phyloP scores from a whole-genome alignment of 768 basidiomycete species.

The Russula emetica region DNA sequence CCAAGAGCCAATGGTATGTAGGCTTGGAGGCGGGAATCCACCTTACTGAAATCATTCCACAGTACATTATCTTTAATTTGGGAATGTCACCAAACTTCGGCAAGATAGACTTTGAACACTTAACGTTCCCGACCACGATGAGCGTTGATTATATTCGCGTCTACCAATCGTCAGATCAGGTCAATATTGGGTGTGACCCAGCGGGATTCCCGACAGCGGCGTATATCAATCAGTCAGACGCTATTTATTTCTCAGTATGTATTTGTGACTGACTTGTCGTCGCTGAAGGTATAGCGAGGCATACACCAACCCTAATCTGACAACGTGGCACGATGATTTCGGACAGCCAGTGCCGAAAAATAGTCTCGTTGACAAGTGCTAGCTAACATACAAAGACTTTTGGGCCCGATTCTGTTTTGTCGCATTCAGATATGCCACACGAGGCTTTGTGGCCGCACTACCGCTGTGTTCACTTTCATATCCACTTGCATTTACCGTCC shows the following conservation, averaged over 20 bases:
- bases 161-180: constrained; percentile 48
- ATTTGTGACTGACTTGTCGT: neutral
- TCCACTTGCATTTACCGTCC: neutral
- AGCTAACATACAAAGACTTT: constrained; percentile 5
- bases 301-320: constrained; percentile 62
- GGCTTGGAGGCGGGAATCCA: neutral
- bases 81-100: constrained; percentile 62
- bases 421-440: neutral
- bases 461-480: neutral
- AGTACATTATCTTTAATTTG: constrained; percentile 55
- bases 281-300: constrained; percentile 53
- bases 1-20: constrained; percentile 42
- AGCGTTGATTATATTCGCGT: constrained; percentile 80
- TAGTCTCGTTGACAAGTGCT: constrained; percentile 43
- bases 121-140: constrained; percentile 57
- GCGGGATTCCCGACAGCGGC: constrained; percentile 62
- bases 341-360: constrained; percentile 50
- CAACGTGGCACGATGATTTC: constrained; percentile 46
- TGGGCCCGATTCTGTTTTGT: neutral
- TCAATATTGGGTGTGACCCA: constrained; percentile 68
- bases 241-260: neutral
- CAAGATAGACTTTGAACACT: constrained; percentile 47
- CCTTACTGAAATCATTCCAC: constrained; percentile 1
- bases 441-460: neutral
- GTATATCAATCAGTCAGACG: constrained; percentile 65